Evolutionary conservation across 805 yeast species (phyloP).

Genomic region (Candida golubevii): DNA sequence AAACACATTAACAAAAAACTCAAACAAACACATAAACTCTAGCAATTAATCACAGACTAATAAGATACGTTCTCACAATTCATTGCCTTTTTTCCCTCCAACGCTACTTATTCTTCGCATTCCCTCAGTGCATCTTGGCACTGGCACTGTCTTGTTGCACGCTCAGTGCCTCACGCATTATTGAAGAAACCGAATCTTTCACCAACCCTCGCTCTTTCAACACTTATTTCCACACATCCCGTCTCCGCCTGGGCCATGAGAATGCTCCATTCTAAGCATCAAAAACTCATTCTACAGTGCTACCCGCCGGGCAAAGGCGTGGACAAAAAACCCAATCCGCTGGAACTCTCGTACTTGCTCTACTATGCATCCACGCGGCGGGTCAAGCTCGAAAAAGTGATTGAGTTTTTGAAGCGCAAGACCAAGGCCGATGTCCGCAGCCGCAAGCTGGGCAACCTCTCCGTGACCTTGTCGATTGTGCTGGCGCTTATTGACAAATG

Average conservation of each 20-base stretch:
- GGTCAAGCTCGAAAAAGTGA: constrained; percentile 84
- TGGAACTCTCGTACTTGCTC: constrained; percentile 81
- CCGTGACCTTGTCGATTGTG: constrained; percentile 73
- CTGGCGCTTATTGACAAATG: constrained; percentile 69
- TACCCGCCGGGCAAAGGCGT: constrained; percentile 84
- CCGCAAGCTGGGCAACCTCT: constrained; percentile 70
- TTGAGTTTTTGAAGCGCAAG: constrained; percentile 59
- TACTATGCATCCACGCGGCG: constrained; percentile 90
- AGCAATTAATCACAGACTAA: no score
- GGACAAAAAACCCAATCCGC: constrained; percentile 89
- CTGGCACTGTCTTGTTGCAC: no score
- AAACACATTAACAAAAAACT: no score
- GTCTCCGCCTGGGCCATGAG: constrained; percentile 16
- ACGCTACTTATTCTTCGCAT: no score
- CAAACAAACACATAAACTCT: no score
- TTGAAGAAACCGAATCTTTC: no score
- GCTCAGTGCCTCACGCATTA: no score
- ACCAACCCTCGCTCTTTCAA: no score
- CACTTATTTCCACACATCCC: no score
- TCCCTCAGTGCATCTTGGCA: no score
- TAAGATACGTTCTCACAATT: no score
- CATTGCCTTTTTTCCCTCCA: no score
- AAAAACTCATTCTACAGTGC: constrained; percentile 83
- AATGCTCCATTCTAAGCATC: constrained; percentile 75
- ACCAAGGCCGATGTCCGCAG: constrained; percentile 57